Conservation (phyloP, 1,284 basidiomycete species). For the Rhodotorula sp. region DNA sequence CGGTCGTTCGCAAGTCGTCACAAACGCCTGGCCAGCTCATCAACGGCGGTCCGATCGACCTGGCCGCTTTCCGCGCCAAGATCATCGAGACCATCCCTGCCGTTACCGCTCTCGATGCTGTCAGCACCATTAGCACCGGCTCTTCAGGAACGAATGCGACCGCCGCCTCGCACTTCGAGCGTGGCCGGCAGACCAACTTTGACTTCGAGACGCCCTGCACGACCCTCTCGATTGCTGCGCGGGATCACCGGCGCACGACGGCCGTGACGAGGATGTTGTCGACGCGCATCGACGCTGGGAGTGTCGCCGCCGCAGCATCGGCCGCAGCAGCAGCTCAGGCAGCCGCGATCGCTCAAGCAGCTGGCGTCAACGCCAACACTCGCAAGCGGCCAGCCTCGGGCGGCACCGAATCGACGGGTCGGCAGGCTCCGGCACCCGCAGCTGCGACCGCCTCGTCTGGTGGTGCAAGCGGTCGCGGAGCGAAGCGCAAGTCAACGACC, state of each 20-base stretch:
- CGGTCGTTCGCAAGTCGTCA: background rate
- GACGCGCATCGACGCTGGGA: conserved; percentile 1
- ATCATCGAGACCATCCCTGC: conserved; percentile 28
- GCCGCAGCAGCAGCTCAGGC: conserved; percentile 1
- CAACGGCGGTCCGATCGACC: conserved; percentile 40
- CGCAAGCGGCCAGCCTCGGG: background rate
- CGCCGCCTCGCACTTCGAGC: conserved; percentile 1
- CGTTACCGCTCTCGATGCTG: conserved; percentile 36
- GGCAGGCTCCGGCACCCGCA: background rate
- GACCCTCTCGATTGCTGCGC: conserved; percentile 24
- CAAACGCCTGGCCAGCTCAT: conserved; percentile 6
- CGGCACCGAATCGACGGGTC: too few species aligned
- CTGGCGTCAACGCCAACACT: background rate
- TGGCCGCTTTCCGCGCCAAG: conserved; percentile 31
- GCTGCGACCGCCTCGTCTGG: background rate
- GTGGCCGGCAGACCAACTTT: conserved; percentile 38
- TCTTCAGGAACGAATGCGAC: conserved; percentile 4
- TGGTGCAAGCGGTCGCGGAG: background rate
- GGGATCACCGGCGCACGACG: conserved; percentile 31
- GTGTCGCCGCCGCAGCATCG: conserved; percentile 1
- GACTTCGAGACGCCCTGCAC: conserved; percentile 41
- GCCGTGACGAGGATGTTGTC: background rate
- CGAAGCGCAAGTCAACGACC: conserved; percentile 25
- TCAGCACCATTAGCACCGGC: conserved; percentile 16
- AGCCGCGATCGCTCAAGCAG: background rate